These are phyloP conservation scores for Zostera marina DNA, from an alignment of 116 monocot genomes.

Conservation along the genomic window DNA sequence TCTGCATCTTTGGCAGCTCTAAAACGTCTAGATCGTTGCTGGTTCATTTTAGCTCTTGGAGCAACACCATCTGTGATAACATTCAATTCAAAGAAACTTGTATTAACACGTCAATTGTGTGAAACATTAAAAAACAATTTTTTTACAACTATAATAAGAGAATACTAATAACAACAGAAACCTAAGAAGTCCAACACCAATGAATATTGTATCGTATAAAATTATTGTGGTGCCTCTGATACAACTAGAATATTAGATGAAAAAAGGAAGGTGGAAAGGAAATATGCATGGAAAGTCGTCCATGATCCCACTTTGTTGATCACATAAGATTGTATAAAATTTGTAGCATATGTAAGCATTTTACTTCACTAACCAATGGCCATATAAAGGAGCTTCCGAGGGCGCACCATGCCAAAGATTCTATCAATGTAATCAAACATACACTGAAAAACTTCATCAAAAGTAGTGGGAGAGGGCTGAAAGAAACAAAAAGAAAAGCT, in stretches of 20 bases:
- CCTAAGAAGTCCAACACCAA: no score
- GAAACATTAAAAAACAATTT: no score
- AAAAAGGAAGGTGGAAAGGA: no score
- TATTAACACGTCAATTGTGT: not conserved
- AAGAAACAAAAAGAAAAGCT: not conserved
- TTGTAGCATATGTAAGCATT: not conserved
- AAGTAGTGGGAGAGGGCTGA: conserved; percentile 60
- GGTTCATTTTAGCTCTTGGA: conserved; percentile 59
- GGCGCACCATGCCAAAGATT: conserved; percentile 89
- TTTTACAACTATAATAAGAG: no score
- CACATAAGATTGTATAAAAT: no score
- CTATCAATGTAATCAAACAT: conserved; percentile 99
- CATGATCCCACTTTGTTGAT: not conserved
- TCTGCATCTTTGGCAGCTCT: conserved; percentile 48
- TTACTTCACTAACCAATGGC: conserved; percentile 64
- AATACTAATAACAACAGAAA: no score
- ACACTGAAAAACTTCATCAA: conserved; percentile 89
- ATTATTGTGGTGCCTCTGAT: no score
- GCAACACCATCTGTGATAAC: conserved; percentile 45
- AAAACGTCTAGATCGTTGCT: conserved; percentile 43
- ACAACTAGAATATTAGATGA: no score
- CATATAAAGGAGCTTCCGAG: conserved; percentile 89
- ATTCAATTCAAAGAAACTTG: not conserved
- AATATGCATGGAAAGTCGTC: no score
- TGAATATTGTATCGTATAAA: no score